Conservation (phyloP, 148 eudicot genomes). For the Oxyria digyna region DNA sequence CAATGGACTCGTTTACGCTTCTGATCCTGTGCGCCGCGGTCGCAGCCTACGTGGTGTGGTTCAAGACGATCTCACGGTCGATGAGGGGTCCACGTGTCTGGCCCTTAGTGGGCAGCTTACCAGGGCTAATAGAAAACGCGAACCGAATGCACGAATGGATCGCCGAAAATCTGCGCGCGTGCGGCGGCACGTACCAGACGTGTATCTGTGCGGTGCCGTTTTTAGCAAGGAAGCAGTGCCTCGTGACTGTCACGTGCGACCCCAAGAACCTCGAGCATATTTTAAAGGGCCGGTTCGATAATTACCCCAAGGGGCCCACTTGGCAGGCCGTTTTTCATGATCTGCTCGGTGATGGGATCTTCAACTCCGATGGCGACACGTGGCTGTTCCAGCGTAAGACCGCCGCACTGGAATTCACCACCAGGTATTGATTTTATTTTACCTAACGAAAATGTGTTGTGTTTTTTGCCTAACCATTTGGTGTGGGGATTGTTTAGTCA, state of each 20-base stretch:
- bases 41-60: slow-evolving; percentile 57
- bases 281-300: slow-evolving; percentile 60
- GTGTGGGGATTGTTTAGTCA: not conserved
- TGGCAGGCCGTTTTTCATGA: slow-evolving; percentile 95
- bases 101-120: slow-evolving; percentile 79
- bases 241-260: slow-evolving; percentile 95
- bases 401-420: slow-evolving; percentile 90
- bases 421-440: slow-evolving; percentile 11
- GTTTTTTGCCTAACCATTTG: not conserved
- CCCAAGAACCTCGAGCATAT: slow-evolving; percentile 82
- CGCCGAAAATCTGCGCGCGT: slow-evolving; percentile 68
- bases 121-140: slow-evolving; percentile 53
- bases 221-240: slow-evolving; percentile 60
- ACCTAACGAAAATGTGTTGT: not conserved
- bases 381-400: slow-evolving; percentile 94
- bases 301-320: slow-evolving; percentile 92
- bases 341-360: slow-evolving; percentile 72
- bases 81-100: slow-evolving; percentile 68
- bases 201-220: slow-evolving; percentile 56
- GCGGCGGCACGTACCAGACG: slow-evolving; percentile 88
- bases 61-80: slow-evolving; percentile 30
- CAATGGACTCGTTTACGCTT: slow-evolving; percentile 34
- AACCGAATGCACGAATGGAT: slow-evolving; percentile 84
- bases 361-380: slow-evolving; percentile 88
- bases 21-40: slow-evolving; percentile 25